Evolutionary conservation across 2,329 filamentous ascomycete species (phyloP), one percentile per base, ranked within the genome.

Genomic region (Teratosphaeria zuluensis): DNA sequence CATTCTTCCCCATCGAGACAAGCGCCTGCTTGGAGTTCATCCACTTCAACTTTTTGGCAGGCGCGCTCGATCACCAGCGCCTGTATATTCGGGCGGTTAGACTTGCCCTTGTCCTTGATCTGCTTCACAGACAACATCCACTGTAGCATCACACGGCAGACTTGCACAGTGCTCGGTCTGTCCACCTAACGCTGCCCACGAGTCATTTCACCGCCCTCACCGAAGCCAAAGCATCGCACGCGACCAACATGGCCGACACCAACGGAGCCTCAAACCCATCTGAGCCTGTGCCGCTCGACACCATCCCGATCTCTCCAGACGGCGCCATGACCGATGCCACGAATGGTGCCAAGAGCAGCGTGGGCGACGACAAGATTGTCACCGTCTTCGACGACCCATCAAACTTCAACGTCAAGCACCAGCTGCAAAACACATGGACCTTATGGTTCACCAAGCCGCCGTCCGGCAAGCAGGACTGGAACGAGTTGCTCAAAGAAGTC

Each of bases 391-490:
- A 99, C 74, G 91, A 97, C 78, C 88, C 94, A 68, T 89, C 96
- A 66, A 96, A 99, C 82, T 99, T 99, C 84, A 99, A 95, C 70
- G 94, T 99, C 76, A 99, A 97, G 83, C 94, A 99, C 76, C 92
- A 92, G 66, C 83, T 99, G 62, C 92, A 95, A 83, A 89, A 96
- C 81, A 88, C 89, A 74, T 99, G 94, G 94, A 97, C 94, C 60
- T 81, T 99, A 58, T 99, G 95, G 95, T 99, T 97, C 81, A 97
- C 92, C 70, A 97, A 97, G 84, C 92, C 94, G 57, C 89, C 92
- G 51, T 95, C 87, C 74, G 92, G 91, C 79, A 96, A 95, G 68
- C 72, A 97, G 76, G 96, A 96, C 82, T 99, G 95, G 94, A 95
- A 95, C 67, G 94, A 99, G 74, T 80, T 97, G 63, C 80, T 99